phyloP scores from a whole-genome alignment of 345 rosid genomes.

The Acer saccharum region DNA sequence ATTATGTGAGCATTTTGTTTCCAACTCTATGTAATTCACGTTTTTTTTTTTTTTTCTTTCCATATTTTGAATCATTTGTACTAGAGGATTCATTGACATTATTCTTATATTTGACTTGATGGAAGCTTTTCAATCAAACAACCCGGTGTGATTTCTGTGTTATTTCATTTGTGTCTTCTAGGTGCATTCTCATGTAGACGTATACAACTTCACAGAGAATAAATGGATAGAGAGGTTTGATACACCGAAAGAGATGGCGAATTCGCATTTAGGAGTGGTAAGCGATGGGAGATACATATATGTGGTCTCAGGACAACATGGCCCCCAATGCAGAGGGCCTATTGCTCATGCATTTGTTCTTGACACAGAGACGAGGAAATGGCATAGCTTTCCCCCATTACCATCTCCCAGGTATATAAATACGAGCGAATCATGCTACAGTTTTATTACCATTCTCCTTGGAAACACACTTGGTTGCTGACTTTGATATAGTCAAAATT shows the following conservation, averaged over 20 bases:
- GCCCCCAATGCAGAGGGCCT: constrained; percentile 82
- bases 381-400: constrained; percentile 60
- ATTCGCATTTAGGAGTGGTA: constrained; percentile 80
- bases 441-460: neutral
- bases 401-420: constrained; percentile 68
- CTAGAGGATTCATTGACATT: neutral
- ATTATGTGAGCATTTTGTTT: constrained; percentile 46
- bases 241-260: constrained; percentile 73
- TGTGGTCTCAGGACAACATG: constrained; percentile 72
- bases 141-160: neutral
- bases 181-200: constrained; percentile 91
- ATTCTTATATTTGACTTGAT: neutral
- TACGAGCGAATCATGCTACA: neutral
- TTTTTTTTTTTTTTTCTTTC: no score
- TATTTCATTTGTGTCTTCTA: constrained; percentile 25
- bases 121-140: neutral
- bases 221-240: constrained; percentile 64
- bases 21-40: neutral
- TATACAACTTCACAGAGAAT: constrained; percentile 63
- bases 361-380: constrained; percentile 60
- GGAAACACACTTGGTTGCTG: neutral
- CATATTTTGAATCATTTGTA: no score
- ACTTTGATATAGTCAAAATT: neutral
- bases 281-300: constrained; percentile 74
- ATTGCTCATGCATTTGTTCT: constrained; percentile 54